Percentiles rank a stretch among this genome's conserved stretches.
phyloP scores from a whole-genome alignment of 768 basidiomycete species.

The Termitomyces sp. region DNA sequence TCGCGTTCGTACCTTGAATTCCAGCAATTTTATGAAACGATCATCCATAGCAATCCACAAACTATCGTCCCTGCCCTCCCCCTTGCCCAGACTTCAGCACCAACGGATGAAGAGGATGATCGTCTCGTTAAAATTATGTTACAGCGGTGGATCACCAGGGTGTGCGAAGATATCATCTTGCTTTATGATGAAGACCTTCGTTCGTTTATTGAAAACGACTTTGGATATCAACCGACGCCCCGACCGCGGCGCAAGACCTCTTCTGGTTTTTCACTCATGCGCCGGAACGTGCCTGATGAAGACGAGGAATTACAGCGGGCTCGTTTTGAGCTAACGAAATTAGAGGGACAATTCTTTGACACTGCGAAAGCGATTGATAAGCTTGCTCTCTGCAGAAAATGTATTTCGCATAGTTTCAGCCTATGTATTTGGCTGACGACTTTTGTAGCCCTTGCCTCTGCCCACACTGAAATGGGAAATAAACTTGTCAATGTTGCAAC shows the following conservation, averaged over 20 bases:
- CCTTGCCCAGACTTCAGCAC: slow-evolving; percentile 93
- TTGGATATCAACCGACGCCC: slow-evolving; percentile 88
- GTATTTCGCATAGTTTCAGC: slow-evolving; percentile 32
- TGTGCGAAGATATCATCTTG: slow-evolving; percentile 89
- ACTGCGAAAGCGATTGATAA: slow-evolving; percentile 89
- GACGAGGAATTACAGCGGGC: slow-evolving; percentile 90
- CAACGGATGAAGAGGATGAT: slow-evolving; percentile 98
- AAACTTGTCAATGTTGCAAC: slow-evolving; percentile 86
- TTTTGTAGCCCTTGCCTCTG: slow-evolving; percentile 61
- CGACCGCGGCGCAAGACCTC: slow-evolving; percentile 66
- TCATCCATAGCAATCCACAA: slow-evolving; percentile 88
- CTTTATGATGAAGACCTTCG: slow-evolving; percentile 89
- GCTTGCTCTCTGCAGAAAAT: slow-evolving; percentile 72
- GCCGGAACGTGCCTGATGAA: slow-evolving; percentile 84
- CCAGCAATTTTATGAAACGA: slow-evolving; percentile 87
- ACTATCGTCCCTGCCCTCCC: slow-evolving; percentile 96
- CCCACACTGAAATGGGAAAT: slow-evolving; percentile 89
- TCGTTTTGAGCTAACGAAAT: slow-evolving; percentile 84
- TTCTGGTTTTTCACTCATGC: slow-evolving; percentile 72
- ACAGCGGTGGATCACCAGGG: slow-evolving; percentile 89
- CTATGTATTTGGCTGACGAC: neutral
- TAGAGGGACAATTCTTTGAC: slow-evolving; percentile 91
- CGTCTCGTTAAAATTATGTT: slow-evolving; percentile 91
- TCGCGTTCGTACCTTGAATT: slow-evolving; percentile 95
- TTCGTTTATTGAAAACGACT: slow-evolving; percentile 95